Base-by-base conservation (phyloP, 2,329 filamentous ascomycete species). In the Trichoderma koningii region DNA sequence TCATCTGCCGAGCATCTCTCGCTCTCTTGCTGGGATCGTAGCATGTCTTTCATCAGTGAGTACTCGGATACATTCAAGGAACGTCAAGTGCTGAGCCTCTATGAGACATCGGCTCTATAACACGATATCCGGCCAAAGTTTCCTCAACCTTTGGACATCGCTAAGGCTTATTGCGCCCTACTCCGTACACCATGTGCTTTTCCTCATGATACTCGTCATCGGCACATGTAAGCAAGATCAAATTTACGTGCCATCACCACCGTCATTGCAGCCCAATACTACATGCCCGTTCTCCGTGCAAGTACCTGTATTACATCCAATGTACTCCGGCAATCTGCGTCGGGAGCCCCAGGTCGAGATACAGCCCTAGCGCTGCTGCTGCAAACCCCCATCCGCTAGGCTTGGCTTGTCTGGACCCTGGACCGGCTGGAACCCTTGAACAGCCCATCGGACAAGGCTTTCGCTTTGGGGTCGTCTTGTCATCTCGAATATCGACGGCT, bases 331-430 rank as follows among this genome's bases (percentile, higher is more conserved):
- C 34, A 38, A 14, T 38, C 34, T 38, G 34, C 34, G 48, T 41
- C 48, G 38, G 34, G 47, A 62, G 57, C 47, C 45, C 38, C 48
- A 52, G 48, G 30, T 38, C 57, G 57, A 62, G 48, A 52, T 53
- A 62, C 57, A 62, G 57, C 48, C 57, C 57, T 17, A 48, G 56
- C 56, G 19, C 34, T 47, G 34, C 56, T 60, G 34, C 45, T 60
- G 56, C 56, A 60, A 60, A 60, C 56, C 56, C 45, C 28, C 34
- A 26, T 45, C 53, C 38, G 23, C 21, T 45, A 45, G 51, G 52
- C 53, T n/a, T 52, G 48, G 57, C 38, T n/a, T 15, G 21, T 5
- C 3, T 28, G 7, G 23, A 61, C 57, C 57, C 57, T 61, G 48
- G 57, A 12, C 57, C 23, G 38, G 57, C 57, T 61, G 57, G 57